Evolutionary conservation across 805 yeast genomes (phyloP).

Genomic region (Myxozyma geophila): DNA sequence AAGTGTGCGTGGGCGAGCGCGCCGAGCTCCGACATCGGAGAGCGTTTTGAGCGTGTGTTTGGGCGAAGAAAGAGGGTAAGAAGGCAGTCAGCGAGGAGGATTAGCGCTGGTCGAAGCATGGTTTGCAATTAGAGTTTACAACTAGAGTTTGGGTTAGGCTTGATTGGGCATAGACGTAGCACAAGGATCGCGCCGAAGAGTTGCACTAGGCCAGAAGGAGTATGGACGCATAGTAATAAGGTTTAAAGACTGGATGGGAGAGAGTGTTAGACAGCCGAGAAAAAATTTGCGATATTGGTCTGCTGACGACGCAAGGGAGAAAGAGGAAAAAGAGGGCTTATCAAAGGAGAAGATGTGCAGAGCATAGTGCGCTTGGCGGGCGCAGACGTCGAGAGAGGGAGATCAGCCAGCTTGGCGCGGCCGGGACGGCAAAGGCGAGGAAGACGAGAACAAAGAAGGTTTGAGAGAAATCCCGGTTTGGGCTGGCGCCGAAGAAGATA

Average conservation of each 20-base stretch:
- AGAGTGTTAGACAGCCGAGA: neutral
- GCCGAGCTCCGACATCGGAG: conserved; percentile 3
- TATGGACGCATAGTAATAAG: neutral
- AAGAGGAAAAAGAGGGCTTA: neutral
- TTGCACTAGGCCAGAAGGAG: neutral
- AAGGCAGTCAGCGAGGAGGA: neutral
- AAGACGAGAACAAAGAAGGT: neutral
- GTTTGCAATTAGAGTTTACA: too few relatives aligned
- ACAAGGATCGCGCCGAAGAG: too few relatives aligned
- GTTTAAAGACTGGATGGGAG: conserved; percentile 8
- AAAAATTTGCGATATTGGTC: neutral
- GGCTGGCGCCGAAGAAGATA: neutral
- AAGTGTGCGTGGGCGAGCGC: neutral
- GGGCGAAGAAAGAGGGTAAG: neutral
- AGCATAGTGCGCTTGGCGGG: too few relatives aligned
- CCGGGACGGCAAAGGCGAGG: neutral
- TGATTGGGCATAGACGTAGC: too few relatives aligned
- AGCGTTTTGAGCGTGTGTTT: neutral
- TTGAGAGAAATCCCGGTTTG: neutral
- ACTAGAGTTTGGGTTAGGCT: too few relatives aligned
- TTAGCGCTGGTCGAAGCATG: neutral
- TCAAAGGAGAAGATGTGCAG: too few relatives aligned
- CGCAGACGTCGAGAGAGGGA: too few relatives aligned
- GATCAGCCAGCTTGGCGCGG: too few relatives aligned
- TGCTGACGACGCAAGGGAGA: neutral